Percentiles rank a stretch among this genome's conserved stretches.
Conservation (phyloP, 129 eudicot species). For the Apium graveolens region DNA sequence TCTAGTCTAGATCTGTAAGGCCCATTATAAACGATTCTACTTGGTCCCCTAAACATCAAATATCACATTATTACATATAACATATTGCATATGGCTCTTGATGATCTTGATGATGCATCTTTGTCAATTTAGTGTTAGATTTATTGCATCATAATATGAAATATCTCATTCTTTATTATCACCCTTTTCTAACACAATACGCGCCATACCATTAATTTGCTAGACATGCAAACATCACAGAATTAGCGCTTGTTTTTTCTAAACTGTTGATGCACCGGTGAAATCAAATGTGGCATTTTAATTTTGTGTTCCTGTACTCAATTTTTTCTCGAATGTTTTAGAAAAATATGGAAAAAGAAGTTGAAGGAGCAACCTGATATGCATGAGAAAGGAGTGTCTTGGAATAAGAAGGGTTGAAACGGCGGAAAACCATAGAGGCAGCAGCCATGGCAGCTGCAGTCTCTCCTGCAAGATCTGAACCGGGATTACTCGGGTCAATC, state of each 20-base stretch:
- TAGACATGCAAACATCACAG: too few species aligned
- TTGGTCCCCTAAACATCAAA: neutral
- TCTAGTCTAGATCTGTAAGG: neutral
- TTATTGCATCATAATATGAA: neutral
- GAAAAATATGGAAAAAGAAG: neutral
- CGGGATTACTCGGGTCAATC: slow-evolving; percentile 76
- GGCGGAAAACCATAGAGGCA: slow-evolving; percentile 78
- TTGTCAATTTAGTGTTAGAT: neutral
- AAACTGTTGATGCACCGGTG: neutral
- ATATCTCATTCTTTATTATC: too few species aligned
- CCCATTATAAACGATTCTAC: neutral
- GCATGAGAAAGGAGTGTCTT: slow-evolving; percentile 71
- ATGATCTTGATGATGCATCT: slow-evolving; percentile 24
- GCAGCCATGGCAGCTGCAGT: slow-evolving; percentile 99
- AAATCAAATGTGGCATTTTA: too few species aligned
- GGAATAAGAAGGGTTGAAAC: slow-evolving; percentile 60
- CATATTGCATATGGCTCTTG: slow-evolving; percentile 15
- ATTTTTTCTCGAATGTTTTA: neutral
- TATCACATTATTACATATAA: neutral
- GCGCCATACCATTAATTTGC: slow-evolving; percentile 3
- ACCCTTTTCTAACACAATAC: too few species aligned
- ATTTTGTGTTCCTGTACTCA: neutral
- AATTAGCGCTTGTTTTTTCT: too few species aligned
- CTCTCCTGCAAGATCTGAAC: slow-evolving; percentile 96
- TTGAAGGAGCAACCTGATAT: slow-evolving; percentile 42